Base-by-base conservation (phyloP, 2,329 filamentous ascomycete genomes). In the Fusarium bactridioides region DNA sequence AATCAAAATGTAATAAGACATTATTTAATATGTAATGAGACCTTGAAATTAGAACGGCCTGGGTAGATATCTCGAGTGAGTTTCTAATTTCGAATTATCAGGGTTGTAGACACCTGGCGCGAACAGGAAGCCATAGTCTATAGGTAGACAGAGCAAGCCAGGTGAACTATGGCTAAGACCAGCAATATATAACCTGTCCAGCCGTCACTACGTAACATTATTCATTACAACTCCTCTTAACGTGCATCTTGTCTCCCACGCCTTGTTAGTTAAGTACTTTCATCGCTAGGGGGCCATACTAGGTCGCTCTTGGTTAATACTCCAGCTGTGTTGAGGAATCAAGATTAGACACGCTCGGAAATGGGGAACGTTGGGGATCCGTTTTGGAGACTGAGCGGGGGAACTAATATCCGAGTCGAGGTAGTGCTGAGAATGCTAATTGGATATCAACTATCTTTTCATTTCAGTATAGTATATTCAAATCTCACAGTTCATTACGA, bases 1-100 rank as follows among this genome's bases (percentile, higher is more conserved):
- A 10, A 10, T 10, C 6, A 7, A 2, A 27, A 23, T 4, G 5
- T 27, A 0, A 21, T 27, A 10, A 10, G 18, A 27, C 3, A 15
- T 10, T 27, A 19, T 27, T 1, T 5, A 44, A 9, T 12, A 44
- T 18, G 0, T 5, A 25, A 43, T 27, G 1, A 11, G 4, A 8
- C 23, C 11, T 27, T 4, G 4, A 10, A 3, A 3, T 11, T 15
- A 10, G 18, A 21, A 18, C 2, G 0, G 18, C 10, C 16, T 25
- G 2, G 3, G 10, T 3, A 27, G 8, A 45, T 45, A 27, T 27
- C 23, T 5, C 0, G 5, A 45, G 13, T 45, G 8, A 18, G 0
- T 9, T 8, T 18, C 5, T 12, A 11, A 4, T 18, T 12, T 25
- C 15, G 5, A 2, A 18, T 18, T 9, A 18, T 12, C 1, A 25